Evolutionary conservation across 192 early-diverging fungal genomes (phyloP).

Genomic region (Podila minutissima): DNA sequence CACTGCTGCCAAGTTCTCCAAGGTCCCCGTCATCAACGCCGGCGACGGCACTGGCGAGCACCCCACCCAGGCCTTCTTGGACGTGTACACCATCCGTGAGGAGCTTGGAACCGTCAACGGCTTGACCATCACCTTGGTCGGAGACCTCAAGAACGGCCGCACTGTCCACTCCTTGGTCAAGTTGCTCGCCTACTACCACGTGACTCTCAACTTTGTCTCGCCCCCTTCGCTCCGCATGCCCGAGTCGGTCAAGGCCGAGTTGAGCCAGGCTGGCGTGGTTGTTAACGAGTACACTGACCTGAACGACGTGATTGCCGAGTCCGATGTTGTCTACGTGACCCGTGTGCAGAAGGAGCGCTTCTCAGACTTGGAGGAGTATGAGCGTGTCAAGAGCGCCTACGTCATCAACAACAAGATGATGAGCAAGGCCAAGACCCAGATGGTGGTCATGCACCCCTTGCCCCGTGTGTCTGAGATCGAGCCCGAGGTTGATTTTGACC

Average conservation of each 20-base stretch:
- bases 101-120: conserved; percentile 97
- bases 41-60: conserved; percentile 98
- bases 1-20: conserved; percentile 86
- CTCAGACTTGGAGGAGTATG: conserved; percentile 77
- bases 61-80: conserved; percentile 97
- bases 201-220: conserved; percentile 94
- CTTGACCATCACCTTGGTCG: conserved; percentile 93
- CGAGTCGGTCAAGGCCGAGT: conserved; percentile 78
- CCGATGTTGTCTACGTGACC: conserved; percentile 98
- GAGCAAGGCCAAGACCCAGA: conserved; percentile 89
- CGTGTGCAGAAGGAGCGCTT: conserved; percentile 98
- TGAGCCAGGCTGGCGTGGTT: conserved; percentile 53
- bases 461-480: conserved; percentile 96
- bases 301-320: conserved; percentile 81
- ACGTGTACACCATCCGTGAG: conserved; percentile 82
- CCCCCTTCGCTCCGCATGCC: conserved; percentile 89
- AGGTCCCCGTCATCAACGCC: conserved; percentile 95
- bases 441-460: conserved; percentile 99
- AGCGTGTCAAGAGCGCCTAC: conserved; percentile 77
- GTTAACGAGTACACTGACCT: conserved; percentile 73
- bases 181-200: conserved; percentile 89
- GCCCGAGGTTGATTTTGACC: conserved; percentile 98
- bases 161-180: conserved; percentile 96
- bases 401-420: conserved; percentile 90
- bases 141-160: conserved; percentile 97